Evolutionary conservation across 768 basidiomycete species (phyloP).

Genomic region (Daedalea quercina): DNA sequence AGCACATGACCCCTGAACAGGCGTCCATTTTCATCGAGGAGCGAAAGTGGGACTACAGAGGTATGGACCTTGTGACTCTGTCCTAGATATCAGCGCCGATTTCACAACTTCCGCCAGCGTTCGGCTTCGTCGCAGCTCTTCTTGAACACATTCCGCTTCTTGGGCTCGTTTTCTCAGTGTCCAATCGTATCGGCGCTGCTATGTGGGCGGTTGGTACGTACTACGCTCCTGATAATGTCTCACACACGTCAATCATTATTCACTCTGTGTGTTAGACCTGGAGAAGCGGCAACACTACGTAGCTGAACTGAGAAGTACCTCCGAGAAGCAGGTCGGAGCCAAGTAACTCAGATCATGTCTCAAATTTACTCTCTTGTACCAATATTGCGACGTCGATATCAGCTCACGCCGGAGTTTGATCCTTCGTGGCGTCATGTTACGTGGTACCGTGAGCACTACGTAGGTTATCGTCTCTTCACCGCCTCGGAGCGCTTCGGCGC

Average conservation of each 20-base stretch:
- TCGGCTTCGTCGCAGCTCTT: constrained; percentile 80
- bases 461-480: no score
- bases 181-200: constrained; percentile 85
- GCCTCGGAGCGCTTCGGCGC: no score
- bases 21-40: constrained; percentile 78
- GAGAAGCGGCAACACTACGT: constrained; percentile 53
- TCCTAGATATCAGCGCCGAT: not conserved
- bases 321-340: not conserved
- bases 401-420: no score
- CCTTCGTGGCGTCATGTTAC: no score
- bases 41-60: constrained; percentile 81
- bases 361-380: not conserved
- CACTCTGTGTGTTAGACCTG: constrained; percentile 35
- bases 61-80: constrained; percentile 41
- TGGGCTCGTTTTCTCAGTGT: constrained; percentile 77
- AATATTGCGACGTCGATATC: no score
- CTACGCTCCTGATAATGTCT: not conserved
- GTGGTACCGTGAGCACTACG: no score
- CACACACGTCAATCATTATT: not conserved
- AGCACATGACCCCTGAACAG: constrained; percentile 72
- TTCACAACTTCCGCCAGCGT: constrained; percentile 38
- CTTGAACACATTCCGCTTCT: constrained; percentile 78
- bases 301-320: constrained; percentile 18
- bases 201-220: constrained; percentile 85
- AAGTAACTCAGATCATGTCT: not conserved